Evolutionary conservation across 176 grass and related monocot genomes (phyloP).

Genomic region (Aegilops longissima): DNA sequence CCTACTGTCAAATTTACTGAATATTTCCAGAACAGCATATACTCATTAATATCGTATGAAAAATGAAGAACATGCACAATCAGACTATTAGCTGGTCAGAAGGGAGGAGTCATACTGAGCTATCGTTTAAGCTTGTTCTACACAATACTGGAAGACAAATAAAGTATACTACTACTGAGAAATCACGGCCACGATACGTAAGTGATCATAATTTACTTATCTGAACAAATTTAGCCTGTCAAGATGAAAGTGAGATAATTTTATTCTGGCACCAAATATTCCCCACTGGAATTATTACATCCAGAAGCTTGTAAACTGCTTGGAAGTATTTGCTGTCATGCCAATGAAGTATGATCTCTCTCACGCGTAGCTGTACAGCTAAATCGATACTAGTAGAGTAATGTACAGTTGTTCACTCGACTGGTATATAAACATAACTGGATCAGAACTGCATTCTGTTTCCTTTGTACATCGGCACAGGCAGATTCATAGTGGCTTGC

Average conservation of each 20-base stretch:
- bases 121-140: not conserved
- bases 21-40: not conserved
- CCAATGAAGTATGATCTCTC: too few species aligned
- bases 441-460: not conserved
- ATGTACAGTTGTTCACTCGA: too few species aligned
- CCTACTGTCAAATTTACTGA: too few species aligned
- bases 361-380: not conserved
- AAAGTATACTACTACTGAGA: not conserved
- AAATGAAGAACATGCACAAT: not conserved
- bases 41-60: not conserved
- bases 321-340: not conserved
- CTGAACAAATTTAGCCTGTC: not conserved
- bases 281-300: not conserved
- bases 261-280: not conserved
- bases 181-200: not conserved
- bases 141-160: not conserved
- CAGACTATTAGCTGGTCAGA: not conserved
- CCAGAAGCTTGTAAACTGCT: not conserved
- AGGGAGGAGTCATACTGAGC: not conserved
- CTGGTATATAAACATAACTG: not conserved
- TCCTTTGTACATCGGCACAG: not conserved
- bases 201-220: not conserved
- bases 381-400: not conserved
- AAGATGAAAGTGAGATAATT: not conserved
- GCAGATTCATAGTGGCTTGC: not conserved